A percentile compares a stretch with the other conserved stretches of the same genome.
Conservation (phyloP, 768 basidiomycete species). For the Suillus paluster region DNA sequence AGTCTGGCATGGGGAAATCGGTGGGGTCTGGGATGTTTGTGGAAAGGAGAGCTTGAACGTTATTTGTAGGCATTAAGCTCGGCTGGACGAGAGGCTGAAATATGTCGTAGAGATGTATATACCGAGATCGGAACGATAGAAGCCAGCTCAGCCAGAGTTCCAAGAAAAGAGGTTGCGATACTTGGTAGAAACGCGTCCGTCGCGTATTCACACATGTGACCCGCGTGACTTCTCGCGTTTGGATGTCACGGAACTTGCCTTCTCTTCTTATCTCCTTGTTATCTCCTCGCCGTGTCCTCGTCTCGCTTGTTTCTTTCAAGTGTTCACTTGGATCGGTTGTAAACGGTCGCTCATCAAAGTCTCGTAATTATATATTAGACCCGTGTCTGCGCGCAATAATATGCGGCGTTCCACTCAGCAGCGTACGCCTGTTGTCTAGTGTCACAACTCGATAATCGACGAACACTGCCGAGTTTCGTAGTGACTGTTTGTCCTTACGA, state of each 20-base stretch:
- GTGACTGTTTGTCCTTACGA: no score
- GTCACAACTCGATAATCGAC: no score
- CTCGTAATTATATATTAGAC: no score
- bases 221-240: constrained; percentile 21
- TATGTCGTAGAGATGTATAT: not conserved
- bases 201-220: constrained; percentile 26
- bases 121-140: not conserved
- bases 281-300: no score
- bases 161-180: constrained; percentile 7
- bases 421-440: no score
- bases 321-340: no score
- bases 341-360: no score
- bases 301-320: no score
- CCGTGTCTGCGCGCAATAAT: no score
- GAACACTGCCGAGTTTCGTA: no score
- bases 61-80: constrained; percentile 31
- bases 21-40: constrained; percentile 61
- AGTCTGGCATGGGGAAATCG: constrained; percentile 68
- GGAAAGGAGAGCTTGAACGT: constrained; percentile 33
- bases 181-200: constrained; percentile 16
- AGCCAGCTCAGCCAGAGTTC: not conserved
- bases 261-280: no score
- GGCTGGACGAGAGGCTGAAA: not conserved
- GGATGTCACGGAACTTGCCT: constrained; percentile 1
- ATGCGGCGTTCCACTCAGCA: no score